Base-by-base conservation (phyloP, 192 early-diverging fungal species). In the Coemansia sp. region DNA sequence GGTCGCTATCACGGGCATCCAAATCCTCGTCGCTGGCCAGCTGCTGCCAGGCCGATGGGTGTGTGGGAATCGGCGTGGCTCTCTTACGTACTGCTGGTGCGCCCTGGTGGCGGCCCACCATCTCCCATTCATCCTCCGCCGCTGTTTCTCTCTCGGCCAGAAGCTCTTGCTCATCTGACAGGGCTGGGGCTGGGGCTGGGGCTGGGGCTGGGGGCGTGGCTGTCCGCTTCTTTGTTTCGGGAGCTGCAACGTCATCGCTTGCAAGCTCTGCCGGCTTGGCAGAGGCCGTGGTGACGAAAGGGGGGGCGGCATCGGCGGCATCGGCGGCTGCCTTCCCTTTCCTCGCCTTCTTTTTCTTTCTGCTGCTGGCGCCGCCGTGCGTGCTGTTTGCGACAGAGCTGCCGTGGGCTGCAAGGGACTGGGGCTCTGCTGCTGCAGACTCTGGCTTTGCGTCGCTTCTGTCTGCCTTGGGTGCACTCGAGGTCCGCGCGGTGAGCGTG, bases 21-120 rank as follows among this genome's bases (percentile, higher is more conserved):
- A 74, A 48, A 22, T 55, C 42, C 29, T 58, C 52, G 23, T 63
- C 55, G 42, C 30, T 28, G 10, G 53, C 47, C 7, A 63, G 44
- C 4, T 29, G 8, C 25, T 34, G 44, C 71, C 71, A 74, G 19
- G 43, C 43, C 3, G 64, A 56, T 14, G 41, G 44, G 42, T 74
- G 71, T 3, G 46, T 42, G 4, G 71, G 60, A 9, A 74, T 63
- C 23, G 58, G 49, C 7, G 24, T 34, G 24, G 58, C 18, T 2
- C 6, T 11, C 26, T 37, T 44, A 6, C 29, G 30, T 37, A 18
- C 17, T 29, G n/a, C 9, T 58, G 51, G n/a, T 30, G 39, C 23
- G 46, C 47, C 15, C 53, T 39, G 30, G 24, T 13, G 27, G 18
- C 48, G 39, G 42, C 49, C 7, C 20, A 59, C 64, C 0, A 59